These are phyloP conservation scores for Phytophthora meadii DNA, from an alignment of 352 stramenopile genomes.

Conservation along the genomic window DNA sequence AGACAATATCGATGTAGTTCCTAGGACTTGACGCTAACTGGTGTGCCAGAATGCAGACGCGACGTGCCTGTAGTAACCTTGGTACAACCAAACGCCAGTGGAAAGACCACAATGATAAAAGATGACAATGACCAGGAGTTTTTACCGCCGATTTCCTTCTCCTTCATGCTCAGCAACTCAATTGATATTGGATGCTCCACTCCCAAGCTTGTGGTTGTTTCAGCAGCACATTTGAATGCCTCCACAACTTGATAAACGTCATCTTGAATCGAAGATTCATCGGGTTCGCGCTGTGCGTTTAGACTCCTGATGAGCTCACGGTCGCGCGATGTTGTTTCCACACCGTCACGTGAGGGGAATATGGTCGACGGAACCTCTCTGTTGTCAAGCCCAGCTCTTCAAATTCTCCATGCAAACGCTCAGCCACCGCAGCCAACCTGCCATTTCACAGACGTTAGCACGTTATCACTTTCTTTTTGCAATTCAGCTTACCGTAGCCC, in stretches of 20 bases:
- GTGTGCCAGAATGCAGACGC: slow-evolving; percentile 18
- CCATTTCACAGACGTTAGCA: neutral
- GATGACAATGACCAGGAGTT: neutral
- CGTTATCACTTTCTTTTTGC: neutral
- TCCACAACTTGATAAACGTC: slow-evolving; percentile 31
- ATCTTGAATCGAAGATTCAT: slow-evolving; percentile 34
- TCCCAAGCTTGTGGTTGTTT: slow-evolving; percentile 12
- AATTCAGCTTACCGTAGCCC: slow-evolving; percentile 21
- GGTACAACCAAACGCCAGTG: neutral
- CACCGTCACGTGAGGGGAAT: slow-evolving; percentile 54
- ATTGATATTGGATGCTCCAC: slow-evolving; percentile 31
- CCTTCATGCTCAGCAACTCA: slow-evolving; percentile 47
- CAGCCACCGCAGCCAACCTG: slow-evolving; percentile 39
- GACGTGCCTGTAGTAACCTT: slow-evolving; percentile 25
- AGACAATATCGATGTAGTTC: neutral
- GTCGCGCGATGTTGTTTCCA: slow-evolving; percentile 52
- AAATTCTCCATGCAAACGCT: slow-evolving; percentile 38
- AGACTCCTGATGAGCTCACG: slow-evolving; percentile 32
- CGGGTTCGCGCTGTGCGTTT: slow-evolving; percentile 23
- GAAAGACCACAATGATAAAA: too few relatives aligned
- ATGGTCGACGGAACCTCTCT: slow-evolving; percentile 40
- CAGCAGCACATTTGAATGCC: slow-evolving; percentile 7
- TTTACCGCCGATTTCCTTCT: slow-evolving; percentile 44
- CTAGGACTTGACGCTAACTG: neutral
- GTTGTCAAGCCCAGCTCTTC: slow-evolving; percentile 33